Evolutionary conservation across 2,329 filamentous ascomycete species (phyloP).

Genomic region (Herpotrichia juniperi): DNA sequence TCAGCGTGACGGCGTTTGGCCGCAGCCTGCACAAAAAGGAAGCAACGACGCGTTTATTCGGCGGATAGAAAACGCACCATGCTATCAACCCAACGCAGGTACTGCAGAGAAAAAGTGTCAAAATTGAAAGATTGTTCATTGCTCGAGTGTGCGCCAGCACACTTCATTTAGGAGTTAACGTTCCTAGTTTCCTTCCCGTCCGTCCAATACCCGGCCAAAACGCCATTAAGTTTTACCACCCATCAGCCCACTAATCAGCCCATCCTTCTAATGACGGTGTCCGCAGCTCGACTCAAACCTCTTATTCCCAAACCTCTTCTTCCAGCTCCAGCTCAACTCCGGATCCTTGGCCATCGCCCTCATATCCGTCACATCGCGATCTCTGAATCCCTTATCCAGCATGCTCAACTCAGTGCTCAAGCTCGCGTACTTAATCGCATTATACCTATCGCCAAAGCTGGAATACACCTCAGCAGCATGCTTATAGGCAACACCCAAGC

Average conservation of each 20-base stretch:
- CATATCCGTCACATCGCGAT: slow-evolving; percentile 35
- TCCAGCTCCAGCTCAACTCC: slow-evolving; percentile 41
- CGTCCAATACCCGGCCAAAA: neutral
- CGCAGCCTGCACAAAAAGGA: too few species aligned
- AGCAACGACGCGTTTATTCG: too few species aligned
- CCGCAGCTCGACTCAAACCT: slow-evolving; percentile 26
- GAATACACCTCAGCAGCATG: slow-evolving; percentile 48
- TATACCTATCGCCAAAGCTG: slow-evolving; percentile 37
- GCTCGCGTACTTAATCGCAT: slow-evolving; percentile 38
- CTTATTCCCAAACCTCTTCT: slow-evolving; percentile 33
- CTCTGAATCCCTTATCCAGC: slow-evolving; percentile 38
- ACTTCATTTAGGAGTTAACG: neutral
- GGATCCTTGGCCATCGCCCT: slow-evolving; percentile 32
- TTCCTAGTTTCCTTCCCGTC: neutral
- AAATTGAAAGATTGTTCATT: too few species aligned
- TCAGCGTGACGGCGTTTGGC: too few species aligned
- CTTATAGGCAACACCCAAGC: slow-evolving; percentile 46
- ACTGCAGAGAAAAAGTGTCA: too few species aligned
- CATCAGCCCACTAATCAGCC: neutral
- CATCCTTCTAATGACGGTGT: slow-evolving; percentile 18
- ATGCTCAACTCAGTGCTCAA: slow-evolving; percentile 30
- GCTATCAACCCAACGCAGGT: too few species aligned
- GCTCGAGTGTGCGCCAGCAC: too few species aligned
- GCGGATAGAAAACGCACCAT: too few species aligned
- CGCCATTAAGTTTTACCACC: neutral